Percentiles rank a stretch among this genome's conserved stretches.
Conservation (phyloP, 768 basidiomycete species). For the Tricholoma matsutake region DNA sequence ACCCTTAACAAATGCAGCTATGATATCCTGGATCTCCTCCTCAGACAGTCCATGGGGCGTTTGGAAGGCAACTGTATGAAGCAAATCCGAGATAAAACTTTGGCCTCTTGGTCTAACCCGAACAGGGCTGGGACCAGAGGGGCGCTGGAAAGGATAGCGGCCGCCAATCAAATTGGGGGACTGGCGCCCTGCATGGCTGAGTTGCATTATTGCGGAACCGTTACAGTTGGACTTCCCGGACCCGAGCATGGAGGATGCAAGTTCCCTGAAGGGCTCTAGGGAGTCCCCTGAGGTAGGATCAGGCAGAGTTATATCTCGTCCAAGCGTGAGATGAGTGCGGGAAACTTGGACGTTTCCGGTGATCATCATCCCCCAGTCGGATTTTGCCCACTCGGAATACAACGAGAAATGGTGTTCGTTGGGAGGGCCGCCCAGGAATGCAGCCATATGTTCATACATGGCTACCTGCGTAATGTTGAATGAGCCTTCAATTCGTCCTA, state of each 20-base stretch:
- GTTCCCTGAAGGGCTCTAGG: constrained; percentile 45
- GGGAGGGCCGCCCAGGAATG: constrained; percentile 66
- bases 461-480: constrained; percentile 57
- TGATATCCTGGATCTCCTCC: constrained; percentile 57
- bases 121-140: constrained; percentile 71
- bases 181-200: constrained; percentile 83
- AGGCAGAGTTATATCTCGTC: constrained; percentile 69
- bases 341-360: constrained; percentile 84
- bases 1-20: constrained; percentile 63
- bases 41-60: constrained; percentile 57
- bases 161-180: constrained; percentile 72
- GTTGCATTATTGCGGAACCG: constrained; percentile 71
- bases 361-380: constrained; percentile 84
- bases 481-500: not conserved
- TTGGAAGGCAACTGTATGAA: constrained; percentile 58
- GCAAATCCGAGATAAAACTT: constrained; percentile 29
- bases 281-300: constrained; percentile 36
- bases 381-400: constrained; percentile 72
- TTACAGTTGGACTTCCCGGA: constrained; percentile 7
- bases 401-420: constrained; percentile 59
- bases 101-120: constrained; percentile 36
- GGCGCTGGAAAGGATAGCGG: constrained; percentile 53
- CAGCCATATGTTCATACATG: constrained; percentile 81
- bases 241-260: constrained; percentile 52
- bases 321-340: constrained; percentile 59